Conservation (phyloP, 2,329 filamentous ascomycete genomes). For the Hysterium pulicare region DNA sequence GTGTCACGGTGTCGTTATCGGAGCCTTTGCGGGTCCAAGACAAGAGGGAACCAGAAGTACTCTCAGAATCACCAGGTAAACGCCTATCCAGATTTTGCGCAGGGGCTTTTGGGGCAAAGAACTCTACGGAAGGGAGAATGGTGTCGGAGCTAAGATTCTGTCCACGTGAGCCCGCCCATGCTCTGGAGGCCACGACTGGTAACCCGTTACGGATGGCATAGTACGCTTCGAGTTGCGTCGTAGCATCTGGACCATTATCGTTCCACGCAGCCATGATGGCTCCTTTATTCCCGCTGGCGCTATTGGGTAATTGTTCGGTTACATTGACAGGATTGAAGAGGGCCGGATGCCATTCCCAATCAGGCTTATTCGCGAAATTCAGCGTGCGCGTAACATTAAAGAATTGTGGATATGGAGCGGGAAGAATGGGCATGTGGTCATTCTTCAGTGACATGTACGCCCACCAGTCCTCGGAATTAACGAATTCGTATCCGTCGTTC, state of each 20-base stretch:
- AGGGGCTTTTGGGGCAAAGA: conserved; percentile 39
- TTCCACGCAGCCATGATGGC: conserved; percentile 48
- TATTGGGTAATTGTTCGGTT: conserved; percentile 36
- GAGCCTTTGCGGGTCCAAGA: conserved; percentile 28
- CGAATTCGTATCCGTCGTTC: conserved; percentile 35
- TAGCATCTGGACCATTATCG: conserved; percentile 49
- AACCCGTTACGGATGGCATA: conserved; percentile 48
- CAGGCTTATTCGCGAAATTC: conserved; percentile 42
- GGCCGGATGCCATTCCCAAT: conserved; percentile 48
- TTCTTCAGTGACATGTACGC: conserved; percentile 56
- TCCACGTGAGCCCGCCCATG: conserved; percentile 43
- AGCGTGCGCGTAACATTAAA: conserved; percentile 45
- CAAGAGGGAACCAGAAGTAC: conserved; percentile 14
- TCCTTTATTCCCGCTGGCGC: conserved; percentile 32
- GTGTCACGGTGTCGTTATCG: conserved; percentile 7
- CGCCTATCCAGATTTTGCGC: conserved; percentile 46
- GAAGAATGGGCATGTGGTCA: conserved; percentile 46
- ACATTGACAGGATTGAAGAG: conserved; percentile 44
- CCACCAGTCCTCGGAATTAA: conserved; percentile 53
- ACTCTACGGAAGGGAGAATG: conserved; percentile 33
- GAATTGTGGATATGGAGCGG: conserved; percentile 47
- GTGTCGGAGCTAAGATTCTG: conserved; percentile 23
- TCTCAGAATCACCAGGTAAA: conserved; percentile 10
- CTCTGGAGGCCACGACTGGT: conserved; percentile 41
- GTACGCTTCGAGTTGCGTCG: conserved; percentile 48